phyloP scores from a whole-genome alignment of 2,329 filamentous ascomycete species.

The Pyrenophora tritici-repentis region DNA sequence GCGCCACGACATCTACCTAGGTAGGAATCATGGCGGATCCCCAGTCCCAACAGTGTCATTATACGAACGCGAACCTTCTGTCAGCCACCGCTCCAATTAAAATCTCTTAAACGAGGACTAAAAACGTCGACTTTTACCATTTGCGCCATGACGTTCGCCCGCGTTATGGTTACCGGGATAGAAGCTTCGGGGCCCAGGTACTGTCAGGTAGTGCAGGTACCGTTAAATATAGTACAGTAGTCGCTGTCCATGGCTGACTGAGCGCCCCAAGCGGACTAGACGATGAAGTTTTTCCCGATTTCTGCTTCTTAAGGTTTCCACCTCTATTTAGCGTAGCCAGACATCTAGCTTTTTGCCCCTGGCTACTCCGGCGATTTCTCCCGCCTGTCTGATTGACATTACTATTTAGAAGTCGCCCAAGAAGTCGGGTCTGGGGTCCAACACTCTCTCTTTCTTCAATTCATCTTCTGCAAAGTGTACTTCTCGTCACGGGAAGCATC shows the following conservation, averaged over 20 bases:
- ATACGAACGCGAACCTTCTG: not conserved
- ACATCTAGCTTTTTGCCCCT: not conserved
- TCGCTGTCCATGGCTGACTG: not conserved
- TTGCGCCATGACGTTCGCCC: slow-evolving; percentile 4
- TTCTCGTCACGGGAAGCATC: not conserved
- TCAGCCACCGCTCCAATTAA: not conserved
- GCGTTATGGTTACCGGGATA: slow-evolving; percentile 5
- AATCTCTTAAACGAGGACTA: not conserved
- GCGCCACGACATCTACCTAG: not conserved
- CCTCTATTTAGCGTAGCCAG: slow-evolving; percentile 1
- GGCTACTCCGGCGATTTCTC: not conserved
- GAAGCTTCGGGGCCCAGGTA: not conserved
- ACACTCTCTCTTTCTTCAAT: not conserved
- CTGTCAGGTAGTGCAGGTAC: slow-evolving; percentile 6
- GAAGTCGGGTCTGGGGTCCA: not conserved
- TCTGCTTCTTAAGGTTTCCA: not conserved
- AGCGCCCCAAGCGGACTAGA: not conserved
- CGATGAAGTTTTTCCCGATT: slow-evolving; percentile 2
- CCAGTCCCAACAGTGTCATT: not conserved
- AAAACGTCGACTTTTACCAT: not conserved
- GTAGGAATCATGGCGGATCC: not conserved
- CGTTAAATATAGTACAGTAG: not conserved
- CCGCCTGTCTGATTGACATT: slow-evolving; percentile 2
- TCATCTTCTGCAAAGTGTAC: not conserved
- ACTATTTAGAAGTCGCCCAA: slow-evolving; percentile 1